These are phyloP conservation scores for Pseudogymnoascus pannorum DNA, from an alignment of 2,329 filamentous ascomycete species.

Conservation along the genomic window DNA sequence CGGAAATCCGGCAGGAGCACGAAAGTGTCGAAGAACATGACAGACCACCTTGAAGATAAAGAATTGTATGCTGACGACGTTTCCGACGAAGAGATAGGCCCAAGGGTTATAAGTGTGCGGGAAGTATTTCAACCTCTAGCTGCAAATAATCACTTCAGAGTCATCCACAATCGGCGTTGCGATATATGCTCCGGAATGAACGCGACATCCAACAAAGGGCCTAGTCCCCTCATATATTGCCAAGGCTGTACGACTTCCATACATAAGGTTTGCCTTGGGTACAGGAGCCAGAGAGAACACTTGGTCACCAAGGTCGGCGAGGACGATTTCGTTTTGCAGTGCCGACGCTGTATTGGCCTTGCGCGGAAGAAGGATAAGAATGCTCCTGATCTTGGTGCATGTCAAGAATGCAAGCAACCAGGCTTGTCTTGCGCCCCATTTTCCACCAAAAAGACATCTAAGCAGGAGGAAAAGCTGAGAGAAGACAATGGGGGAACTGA, in stretches of 20 bases:
- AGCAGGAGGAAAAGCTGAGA: conserved; percentile 77
- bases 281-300: conserved; percentile 69
- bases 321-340: conserved; percentile 80
- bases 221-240: conserved; percentile 63
- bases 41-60: conserved; percentile 43
- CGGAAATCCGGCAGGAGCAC: conserved; percentile 30
- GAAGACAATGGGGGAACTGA: conserved; percentile 73
- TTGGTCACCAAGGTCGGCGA: conserved; percentile 76
- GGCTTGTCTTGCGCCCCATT: conserved; percentile 70
- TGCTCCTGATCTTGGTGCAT: conserved; percentile 64
- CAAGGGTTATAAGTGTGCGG: conserved; percentile 57
- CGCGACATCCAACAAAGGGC: conserved; percentile 50
- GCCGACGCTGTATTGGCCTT: conserved; percentile 70
- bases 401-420: conserved; percentile 59
- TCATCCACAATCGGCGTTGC: conserved; percentile 63
- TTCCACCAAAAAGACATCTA: conserved; percentile 60
- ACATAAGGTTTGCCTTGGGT: conserved; percentile 76
- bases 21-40: conserved; percentile 33
- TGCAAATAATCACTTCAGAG: conserved; percentile 57
- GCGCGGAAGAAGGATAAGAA: conserved; percentile 59
- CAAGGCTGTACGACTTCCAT: conserved; percentile 84
- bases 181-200: conserved; percentile 58
- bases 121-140: conserved; percentile 65
- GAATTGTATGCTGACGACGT: conserved; percentile 44
- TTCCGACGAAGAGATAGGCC: conserved; percentile 31